phyloP scores from a whole-genome alignment of 2,329 filamentous ascomycete genomes.

The Paramyrothecium roridum region DNA sequence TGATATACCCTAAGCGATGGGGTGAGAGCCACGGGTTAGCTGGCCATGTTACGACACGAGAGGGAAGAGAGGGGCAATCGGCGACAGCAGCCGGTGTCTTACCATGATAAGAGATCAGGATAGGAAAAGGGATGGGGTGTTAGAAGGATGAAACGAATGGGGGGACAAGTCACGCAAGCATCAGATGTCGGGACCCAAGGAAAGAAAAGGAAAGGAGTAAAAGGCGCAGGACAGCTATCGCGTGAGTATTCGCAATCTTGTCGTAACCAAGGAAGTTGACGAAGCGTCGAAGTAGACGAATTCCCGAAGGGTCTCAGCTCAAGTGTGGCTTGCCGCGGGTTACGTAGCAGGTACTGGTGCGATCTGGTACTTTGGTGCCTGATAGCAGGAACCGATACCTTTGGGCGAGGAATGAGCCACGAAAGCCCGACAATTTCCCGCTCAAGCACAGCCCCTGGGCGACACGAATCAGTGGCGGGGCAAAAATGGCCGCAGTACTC shows the following conservation, averaged over 20 bases:
- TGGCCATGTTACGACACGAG: neutral
- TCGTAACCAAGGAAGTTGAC: conserved; percentile 9
- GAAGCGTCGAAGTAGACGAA: conserved; percentile 7
- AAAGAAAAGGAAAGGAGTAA: neutral
- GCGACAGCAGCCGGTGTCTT: conserved; percentile 13
- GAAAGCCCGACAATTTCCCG: conserved; percentile 33
- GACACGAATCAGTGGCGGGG: conserved; percentile 15
- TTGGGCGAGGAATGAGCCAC: neutral
- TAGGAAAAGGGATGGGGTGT: conserved; percentile 13
- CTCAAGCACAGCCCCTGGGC: conserved; percentile 22
- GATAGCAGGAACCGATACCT: conserved; percentile 19
- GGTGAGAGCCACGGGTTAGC: conserved; percentile 11
- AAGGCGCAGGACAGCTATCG: conserved; percentile 1
- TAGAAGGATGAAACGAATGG: conserved; percentile 2
- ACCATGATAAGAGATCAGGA: conserved; percentile 24
- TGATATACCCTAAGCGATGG: conserved; percentile 30
- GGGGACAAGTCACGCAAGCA: neutral
- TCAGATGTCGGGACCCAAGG: neutral
- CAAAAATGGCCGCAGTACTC: no score
- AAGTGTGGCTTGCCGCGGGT: conserved; percentile 22
- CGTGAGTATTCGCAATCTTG: neutral
- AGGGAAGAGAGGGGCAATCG: conserved; percentile 7
- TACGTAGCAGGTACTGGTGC: conserved; percentile 12
- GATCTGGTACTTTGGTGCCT: conserved; percentile 26
- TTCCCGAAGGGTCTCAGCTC: conserved; percentile 12